A percentile compares a stretch with the other conserved stretches of the same genome.
Conservation (phyloP, 1,284 basidiomycete genomes). For the Athelia psychrophila region DNA sequence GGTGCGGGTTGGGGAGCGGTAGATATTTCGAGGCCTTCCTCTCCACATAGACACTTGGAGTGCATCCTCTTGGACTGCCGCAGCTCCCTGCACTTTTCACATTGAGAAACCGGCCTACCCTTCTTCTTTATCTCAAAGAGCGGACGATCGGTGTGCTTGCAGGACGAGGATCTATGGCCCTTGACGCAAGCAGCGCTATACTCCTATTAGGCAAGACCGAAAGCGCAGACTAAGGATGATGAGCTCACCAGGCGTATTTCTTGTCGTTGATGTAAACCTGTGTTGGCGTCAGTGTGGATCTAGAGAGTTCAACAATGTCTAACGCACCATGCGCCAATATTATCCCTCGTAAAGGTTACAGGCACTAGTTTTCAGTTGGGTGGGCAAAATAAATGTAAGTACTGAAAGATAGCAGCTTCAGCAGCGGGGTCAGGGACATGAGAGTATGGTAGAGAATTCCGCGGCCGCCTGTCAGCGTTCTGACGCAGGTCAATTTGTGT, state of each 20-base stretch:
- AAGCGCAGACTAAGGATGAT: constrained; percentile 2
- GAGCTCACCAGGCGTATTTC: constrained; percentile 76
- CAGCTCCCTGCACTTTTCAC: constrained; percentile 72
- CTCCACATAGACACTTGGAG: constrained; percentile 67
- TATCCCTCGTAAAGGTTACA: too few relatives aligned
- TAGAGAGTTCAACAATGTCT: too few relatives aligned
- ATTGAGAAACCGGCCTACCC: constrained; percentile 82
- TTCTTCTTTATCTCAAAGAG: constrained; percentile 87
- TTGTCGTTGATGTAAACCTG: constrained; percentile 77
- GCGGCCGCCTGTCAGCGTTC: neutral
- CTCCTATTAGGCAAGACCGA: constrained; percentile 5
- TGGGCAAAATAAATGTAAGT: too few relatives aligned
- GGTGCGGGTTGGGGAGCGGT: constrained; percentile 37
- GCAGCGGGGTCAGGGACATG: too few relatives aligned
- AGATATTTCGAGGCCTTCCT: constrained; percentile 50
- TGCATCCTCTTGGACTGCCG: constrained; percentile 72
- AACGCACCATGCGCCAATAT: too few relatives aligned
- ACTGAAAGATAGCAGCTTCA: too few relatives aligned
- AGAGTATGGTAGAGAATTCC: too few relatives aligned
- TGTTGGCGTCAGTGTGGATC: too few relatives aligned
- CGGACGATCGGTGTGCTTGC: constrained; percentile 77
- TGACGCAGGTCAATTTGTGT: too few relatives aligned
- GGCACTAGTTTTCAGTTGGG: too few relatives aligned
- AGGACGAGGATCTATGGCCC: constrained; percentile 82
- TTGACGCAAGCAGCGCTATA: constrained; percentile 84